Evolutionary conservation across 495 filamentous ascomycete genomes (phyloP).

Genomic region (Aspergillus diversus): DNA sequence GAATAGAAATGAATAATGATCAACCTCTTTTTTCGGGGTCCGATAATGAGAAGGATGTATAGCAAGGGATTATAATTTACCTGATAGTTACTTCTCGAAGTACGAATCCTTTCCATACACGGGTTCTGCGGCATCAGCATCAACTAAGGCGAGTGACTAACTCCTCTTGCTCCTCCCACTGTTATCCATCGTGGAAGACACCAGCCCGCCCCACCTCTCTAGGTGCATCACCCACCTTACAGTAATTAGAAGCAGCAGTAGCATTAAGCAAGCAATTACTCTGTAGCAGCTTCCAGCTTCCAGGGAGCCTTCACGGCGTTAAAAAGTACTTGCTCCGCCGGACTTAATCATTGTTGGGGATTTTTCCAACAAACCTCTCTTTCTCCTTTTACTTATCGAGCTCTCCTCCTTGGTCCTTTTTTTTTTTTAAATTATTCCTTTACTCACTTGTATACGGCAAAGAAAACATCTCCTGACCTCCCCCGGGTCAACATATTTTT

Average conservation of each 20-base stretch:
- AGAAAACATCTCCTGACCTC: neutral
- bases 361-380: constrained; percentile 32
- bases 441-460: constrained; percentile 8
- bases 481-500: constrained; percentile 23
- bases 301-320: constrained; percentile 31
- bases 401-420: constrained; percentile 22
- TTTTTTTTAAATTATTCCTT: constrained; percentile 6
- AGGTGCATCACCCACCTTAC: constrained; percentile 13
- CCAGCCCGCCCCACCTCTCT: constrained; percentile 19
- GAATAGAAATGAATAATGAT: constrained; percentile 4
- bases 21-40: neutral
- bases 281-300: constrained; percentile 18
- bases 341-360: constrained; percentile 35
- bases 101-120: constrained; percentile 1
- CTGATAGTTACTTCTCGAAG: neutral
- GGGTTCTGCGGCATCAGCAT: constrained; percentile 20
- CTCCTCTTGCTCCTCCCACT: neutral
- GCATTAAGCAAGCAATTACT: constrained; percentile 21
- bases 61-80: neutral
- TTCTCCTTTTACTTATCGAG: constrained; percentile 5
- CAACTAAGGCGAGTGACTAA: constrained; percentile 1
- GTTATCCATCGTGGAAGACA: constrained; percentile 17
- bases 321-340: constrained; percentile 49
- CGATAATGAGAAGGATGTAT: neutral
- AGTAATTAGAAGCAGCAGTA: constrained; percentile 11